Conservation (phyloP, 106 monocot genomes). For the Gastrodia elata region DNA sequence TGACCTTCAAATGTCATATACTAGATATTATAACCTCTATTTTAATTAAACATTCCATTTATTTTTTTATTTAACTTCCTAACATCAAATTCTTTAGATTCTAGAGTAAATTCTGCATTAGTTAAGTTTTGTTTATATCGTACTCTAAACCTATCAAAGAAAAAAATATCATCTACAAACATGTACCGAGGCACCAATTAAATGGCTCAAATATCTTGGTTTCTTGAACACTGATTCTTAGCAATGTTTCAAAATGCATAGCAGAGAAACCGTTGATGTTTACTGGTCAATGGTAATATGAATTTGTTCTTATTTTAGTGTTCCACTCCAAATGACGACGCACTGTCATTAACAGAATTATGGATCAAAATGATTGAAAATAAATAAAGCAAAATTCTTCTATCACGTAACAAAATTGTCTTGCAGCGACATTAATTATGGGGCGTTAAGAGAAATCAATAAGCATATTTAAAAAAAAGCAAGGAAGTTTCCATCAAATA, state of each 20-base stretch:
- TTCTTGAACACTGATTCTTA: not conserved
- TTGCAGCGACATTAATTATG: not conserved
- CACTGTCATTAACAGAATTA: not conserved
- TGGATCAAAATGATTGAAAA: not conserved
- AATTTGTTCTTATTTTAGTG: not conserved
- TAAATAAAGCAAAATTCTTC: not conserved
- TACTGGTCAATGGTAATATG: not conserved
- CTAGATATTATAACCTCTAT: too few relatives aligned
- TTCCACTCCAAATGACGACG: not conserved
- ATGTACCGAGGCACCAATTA: too few relatives aligned
- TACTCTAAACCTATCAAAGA: too few relatives aligned
- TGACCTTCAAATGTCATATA: too few relatives aligned
- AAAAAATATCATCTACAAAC: too few relatives aligned
- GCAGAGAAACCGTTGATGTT: not conserved
- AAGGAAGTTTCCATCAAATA: not conserved
- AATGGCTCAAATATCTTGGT: too few relatives aligned
- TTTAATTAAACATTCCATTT: too few relatives aligned
- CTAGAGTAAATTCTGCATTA: too few relatives aligned
- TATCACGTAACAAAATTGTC: not conserved
- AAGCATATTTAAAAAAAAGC: not conserved
- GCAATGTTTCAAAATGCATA: not conserved
- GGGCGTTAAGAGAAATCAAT: constrained; percentile 1
- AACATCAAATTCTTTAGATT: too few relatives aligned
- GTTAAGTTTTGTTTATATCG: too few relatives aligned
- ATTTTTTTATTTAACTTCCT: too few relatives aligned